These are phyloP conservation scores for Pythium pyrilobum DNA, from an alignment of 352 stramenopile species.

Conservation along the genomic window DNA sequence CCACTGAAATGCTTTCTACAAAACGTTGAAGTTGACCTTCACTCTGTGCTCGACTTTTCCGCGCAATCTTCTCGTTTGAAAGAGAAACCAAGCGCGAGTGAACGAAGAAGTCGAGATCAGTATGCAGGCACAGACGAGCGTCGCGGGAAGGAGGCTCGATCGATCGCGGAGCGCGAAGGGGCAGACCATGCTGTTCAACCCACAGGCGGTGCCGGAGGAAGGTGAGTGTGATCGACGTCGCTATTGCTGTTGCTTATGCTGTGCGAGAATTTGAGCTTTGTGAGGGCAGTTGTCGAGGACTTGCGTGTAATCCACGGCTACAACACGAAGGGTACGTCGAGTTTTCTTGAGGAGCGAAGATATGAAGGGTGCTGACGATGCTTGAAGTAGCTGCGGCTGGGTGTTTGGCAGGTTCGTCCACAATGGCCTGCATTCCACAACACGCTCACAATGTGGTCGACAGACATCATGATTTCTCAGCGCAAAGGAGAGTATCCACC, in stretches of 20 bases:
- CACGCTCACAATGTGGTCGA: background rate
- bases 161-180: slow-evolving; percentile 35
- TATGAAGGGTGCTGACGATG: background rate
- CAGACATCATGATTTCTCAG: slow-evolving; percentile 79
- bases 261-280: background rate
- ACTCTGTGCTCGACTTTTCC: slow-evolving; percentile 3
- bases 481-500: slow-evolving; percentile 58
- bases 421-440: background rate
- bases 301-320: slow-evolving; percentile 51
- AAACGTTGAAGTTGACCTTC: slow-evolving; percentile 19
- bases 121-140: slow-evolving; percentile 4
- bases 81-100: background rate
- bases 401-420: slow-evolving; percentile 40
- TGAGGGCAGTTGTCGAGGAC: slow-evolving; percentile 41
- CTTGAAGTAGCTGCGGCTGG: slow-evolving; percentile 33
- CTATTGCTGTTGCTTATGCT: background rate
- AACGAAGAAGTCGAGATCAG: background rate
- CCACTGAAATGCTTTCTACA: background rate
- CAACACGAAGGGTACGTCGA: slow-evolving; percentile 30
- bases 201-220: slow-evolving; percentile 37
- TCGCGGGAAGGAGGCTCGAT: slow-evolving; percentile 26
- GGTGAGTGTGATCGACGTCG: slow-evolving; percentile 25
- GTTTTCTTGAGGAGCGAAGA: background rate
- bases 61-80: background rate
- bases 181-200: slow-evolving; percentile 56